These are phyloP conservation scores for Clonostachys byssicola DNA, from an alignment of 2,329 filamentous ascomycete species.

Conservation along the genomic window DNA sequence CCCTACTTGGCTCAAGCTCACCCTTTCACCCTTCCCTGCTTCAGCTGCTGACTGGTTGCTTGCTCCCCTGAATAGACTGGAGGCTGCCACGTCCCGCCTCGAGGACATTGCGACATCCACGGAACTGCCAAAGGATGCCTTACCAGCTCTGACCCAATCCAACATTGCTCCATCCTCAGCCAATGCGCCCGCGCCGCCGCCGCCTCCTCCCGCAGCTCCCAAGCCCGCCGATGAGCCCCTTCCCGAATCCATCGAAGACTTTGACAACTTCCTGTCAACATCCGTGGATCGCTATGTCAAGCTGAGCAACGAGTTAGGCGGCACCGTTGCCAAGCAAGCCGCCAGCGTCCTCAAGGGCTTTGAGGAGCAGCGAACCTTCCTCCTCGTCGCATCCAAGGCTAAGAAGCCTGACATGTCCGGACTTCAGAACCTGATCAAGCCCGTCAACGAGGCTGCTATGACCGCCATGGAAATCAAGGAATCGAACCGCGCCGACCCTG, in stretches of 20 bases:
- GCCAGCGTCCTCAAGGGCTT: slow-evolving; percentile 61
- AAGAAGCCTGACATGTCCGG: slow-evolving; percentile 80
- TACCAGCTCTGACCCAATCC: slow-evolving; percentile 34
- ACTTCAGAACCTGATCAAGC: slow-evolving; percentile 77
- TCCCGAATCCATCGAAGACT: slow-evolving; percentile 80
- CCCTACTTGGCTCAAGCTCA: background rate
- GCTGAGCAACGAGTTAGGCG: slow-evolving; percentile 74
- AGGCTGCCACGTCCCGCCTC: slow-evolving; percentile 91
- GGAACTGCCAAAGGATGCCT: slow-evolving; percentile 49
- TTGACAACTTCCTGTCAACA: slow-evolving; percentile 71
- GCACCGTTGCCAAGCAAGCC: slow-evolving; percentile 73
- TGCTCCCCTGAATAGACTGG: slow-evolving; percentile 60
- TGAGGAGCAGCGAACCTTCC: slow-evolving; percentile 79
- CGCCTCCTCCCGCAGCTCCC: slow-evolving; percentile 15
- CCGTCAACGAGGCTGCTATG: slow-evolving; percentile 78
- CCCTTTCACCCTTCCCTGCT: background rate
- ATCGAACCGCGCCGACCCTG: slow-evolving; percentile 67
- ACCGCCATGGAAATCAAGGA: slow-evolving; percentile 79
- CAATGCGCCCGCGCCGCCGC: slow-evolving; percentile 17
- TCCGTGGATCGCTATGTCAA: slow-evolving; percentile 76
- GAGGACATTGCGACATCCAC: slow-evolving; percentile 90
- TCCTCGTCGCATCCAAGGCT: slow-evolving; percentile 83
- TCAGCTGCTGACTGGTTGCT: background rate
- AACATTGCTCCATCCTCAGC: slow-evolving; percentile 21
- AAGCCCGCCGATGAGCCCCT: slow-evolving; percentile 49